These are phyloP conservation scores for Phoenix roebelenii DNA, from an alignment of 176 grass and related monocot genomes.

Conservation along the genomic window DNA sequence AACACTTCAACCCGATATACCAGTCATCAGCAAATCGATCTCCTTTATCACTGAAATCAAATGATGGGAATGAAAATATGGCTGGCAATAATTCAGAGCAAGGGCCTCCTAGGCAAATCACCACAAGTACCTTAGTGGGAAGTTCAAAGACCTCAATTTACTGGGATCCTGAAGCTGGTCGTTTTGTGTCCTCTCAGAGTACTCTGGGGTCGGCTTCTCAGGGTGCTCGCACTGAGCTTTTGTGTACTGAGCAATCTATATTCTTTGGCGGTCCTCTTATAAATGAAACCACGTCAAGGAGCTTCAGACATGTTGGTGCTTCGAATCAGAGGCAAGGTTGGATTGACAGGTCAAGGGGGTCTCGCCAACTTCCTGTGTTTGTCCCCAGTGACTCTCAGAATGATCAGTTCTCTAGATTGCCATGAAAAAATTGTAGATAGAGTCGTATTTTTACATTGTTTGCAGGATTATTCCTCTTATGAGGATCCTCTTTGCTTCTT, in stretches of 20 bases:
- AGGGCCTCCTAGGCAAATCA: slow-evolving; percentile 25
- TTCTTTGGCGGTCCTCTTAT: slow-evolving; percentile 32
- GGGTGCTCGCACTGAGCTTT: slow-evolving; percentile 27
- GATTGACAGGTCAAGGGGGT: slow-evolving; percentile 19
- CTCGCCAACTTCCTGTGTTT: slow-evolving; percentile 68
- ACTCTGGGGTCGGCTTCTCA: slow-evolving; percentile 33
- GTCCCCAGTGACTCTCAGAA: slow-evolving; percentile 49
- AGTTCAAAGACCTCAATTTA: slow-evolving; percentile 21
- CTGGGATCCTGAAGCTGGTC: slow-evolving; percentile 24
- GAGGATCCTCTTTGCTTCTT: too few species aligned
- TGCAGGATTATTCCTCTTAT: too few species aligned
- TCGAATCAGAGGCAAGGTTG: slow-evolving; percentile 34
- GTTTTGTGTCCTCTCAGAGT: slow-evolving; percentile 23
- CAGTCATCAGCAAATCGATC: slow-evolving; percentile 66
- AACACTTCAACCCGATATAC: slow-evolving; percentile 83
- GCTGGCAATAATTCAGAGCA: slow-evolving; percentile 4
- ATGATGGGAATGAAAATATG: slow-evolving; percentile 21
- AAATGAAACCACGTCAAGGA: slow-evolving; percentile 42
- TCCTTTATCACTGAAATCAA: slow-evolving; percentile 36
- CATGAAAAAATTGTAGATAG: slow-evolving; percentile 26
- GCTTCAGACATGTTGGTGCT: slow-evolving; percentile 43
- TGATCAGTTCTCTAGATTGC: slow-evolving; percentile 47
- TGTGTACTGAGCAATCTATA: slow-evolving; percentile 10
- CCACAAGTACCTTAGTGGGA: slow-evolving; percentile 2
- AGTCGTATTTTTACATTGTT: too few species aligned